Conservation (phyloP, 2,329 filamentous ascomycete species). For the Phoma herbarum region DNA sequence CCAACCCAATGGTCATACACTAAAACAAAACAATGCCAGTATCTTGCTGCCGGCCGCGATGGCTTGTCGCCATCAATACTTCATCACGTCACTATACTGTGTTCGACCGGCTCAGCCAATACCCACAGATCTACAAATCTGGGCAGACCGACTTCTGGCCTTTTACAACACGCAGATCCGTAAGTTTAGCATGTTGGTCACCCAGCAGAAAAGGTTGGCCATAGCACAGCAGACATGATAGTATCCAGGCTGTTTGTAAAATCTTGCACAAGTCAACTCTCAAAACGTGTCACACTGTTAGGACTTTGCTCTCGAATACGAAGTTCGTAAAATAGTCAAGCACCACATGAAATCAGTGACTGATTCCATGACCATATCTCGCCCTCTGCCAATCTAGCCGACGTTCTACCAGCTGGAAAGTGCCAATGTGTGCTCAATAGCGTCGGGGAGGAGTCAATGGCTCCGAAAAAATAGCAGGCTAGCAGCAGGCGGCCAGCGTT, state of each 20-base stretch:
- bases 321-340: no score
- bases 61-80: neutral
- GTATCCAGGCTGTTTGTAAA: neutral
- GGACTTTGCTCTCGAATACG: no score
- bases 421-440: constrained; percentile 4
- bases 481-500: constrained; percentile 12
- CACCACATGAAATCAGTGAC: neutral
- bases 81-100: neutral
- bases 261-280: no score
- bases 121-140: neutral
- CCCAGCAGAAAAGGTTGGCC: neutral
- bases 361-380: constrained; percentile 8
- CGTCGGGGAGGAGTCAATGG: constrained; percentile 16
- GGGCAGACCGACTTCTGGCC: neutral
- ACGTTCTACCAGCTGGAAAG: neutral
- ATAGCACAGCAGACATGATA: neutral
- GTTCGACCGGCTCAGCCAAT: neutral
- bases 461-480: constrained; percentile 19
- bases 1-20: neutral
- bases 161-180: neutral
- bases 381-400: constrained; percentile 10
- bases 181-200: neutral
- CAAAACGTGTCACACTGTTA: no score
- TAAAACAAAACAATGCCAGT: neutral
- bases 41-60: neutral